These are phyloP conservation scores for Irpex sp. DNA, from an alignment of 1,284 basidiomycete genomes.

Conservation along the genomic window DNA sequence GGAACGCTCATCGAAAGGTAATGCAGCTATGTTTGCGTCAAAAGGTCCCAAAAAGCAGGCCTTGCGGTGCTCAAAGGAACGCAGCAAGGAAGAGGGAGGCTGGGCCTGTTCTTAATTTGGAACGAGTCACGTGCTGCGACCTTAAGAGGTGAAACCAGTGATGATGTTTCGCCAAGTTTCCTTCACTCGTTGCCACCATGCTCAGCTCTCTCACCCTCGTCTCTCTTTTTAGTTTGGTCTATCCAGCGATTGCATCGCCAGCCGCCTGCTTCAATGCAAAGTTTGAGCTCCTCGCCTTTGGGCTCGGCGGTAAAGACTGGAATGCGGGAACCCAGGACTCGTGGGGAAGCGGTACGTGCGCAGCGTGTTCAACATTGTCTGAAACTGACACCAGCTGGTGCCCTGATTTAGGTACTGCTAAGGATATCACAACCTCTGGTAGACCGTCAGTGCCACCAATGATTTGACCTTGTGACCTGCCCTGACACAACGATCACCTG, in stretches of 20 bases:
- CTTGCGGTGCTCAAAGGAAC: background rate
- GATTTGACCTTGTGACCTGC: background rate
- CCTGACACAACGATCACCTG: constrained; percentile 6
- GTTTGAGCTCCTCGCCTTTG: constrained; percentile 74
- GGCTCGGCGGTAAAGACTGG: constrained; percentile 72
- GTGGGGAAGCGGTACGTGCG: constrained; percentile 55
- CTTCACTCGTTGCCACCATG: constrained; percentile 27
- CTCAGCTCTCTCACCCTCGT: constrained; percentile 41
- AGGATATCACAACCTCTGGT: constrained; percentile 62
- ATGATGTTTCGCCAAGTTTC: background rate
- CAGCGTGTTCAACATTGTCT: background rate
- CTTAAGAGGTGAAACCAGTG: background rate
- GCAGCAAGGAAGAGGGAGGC: background rate
- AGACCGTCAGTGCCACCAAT: constrained; percentile 54
- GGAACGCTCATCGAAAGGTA: background rate
- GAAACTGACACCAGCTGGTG: background rate
- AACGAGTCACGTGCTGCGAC: constrained; percentile 4
- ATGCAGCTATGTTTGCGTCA: background rate
- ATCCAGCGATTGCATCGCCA: constrained; percentile 42
- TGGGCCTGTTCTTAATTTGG: background rate
- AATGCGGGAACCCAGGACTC: constrained; percentile 60
- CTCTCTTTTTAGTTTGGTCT: constrained; percentile 55
- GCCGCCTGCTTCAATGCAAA: constrained; percentile 67
- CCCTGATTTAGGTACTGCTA: constrained; percentile 40
- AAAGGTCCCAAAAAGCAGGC: background rate